Conservation (phyloP, 2,329 filamentous ascomycete species). For the Ophiostoma ulmi region DNA sequence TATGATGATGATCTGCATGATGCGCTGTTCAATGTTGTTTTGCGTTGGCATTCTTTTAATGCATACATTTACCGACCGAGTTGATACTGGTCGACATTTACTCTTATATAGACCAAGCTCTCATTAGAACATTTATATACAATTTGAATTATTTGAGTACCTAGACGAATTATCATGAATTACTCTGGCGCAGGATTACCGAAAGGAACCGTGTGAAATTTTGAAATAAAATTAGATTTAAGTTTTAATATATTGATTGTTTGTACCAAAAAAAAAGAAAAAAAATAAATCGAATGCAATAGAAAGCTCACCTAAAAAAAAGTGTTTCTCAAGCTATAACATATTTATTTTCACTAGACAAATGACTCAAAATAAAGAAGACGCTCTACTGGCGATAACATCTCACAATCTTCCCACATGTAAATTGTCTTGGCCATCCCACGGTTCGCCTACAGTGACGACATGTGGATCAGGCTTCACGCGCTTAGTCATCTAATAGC, state of each 20-base stretch:
- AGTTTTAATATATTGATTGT: too few species aligned
- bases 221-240: too few species aligned
- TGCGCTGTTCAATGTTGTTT: background rate
- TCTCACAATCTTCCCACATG: background rate
- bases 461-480: background rate
- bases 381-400: background rate
- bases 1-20: conserved; percentile 6
- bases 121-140: background rate
- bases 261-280: too few species aligned
- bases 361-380: too few species aligned
- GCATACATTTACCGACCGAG: background rate
- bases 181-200: too few species aligned
- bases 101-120: background rate
- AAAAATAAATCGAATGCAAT: too few species aligned
- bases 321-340: too few species aligned
- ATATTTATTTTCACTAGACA: too few species aligned
- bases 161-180: too few species aligned
- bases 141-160: too few species aligned
- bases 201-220: too few species aligned
- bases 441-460: background rate
- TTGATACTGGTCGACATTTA: background rate
- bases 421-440: background rate
- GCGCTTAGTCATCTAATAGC: background rate
- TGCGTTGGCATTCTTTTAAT: background rate
- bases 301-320: too few species aligned